Evolutionary conservation across 352 stramenopile genomes (phyloP), one percentile per base, ranked within the genome.

Genomic region (Globisporangium cystogenes): DNA sequence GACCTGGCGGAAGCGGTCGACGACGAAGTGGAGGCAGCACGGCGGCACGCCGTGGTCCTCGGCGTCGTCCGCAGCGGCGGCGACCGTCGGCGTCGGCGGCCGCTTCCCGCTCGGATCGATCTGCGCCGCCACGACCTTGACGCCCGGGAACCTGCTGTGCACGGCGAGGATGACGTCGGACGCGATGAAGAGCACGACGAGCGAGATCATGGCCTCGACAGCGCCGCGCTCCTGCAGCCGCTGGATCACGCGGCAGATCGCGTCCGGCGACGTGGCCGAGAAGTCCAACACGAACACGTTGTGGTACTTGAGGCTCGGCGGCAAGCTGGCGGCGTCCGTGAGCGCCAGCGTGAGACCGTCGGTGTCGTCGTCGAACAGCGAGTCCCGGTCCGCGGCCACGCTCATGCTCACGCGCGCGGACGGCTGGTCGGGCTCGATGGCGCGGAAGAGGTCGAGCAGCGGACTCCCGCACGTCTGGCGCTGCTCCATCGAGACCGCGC

Each of bases 261-360:
- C 48, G 3, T 78, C 56, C 0, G 64, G 45, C 0, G 59, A 72
- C 12, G 65, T 62, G 6, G 72, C 59, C 4, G 74, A 67, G 10
- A 74, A 48, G 23, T 79, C 71, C 35, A 82, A 57, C 12, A 85
- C 35, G 20, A 85, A 76, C 4, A 85, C 71, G 35, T 80, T 82
- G 55, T 80, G 67, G 59, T 64, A 71, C 43, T 66, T 62, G 18
- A 85, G 61, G 37, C 46, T 65, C 40, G 53, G 27, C 7, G 44
- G 55, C 56, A 76, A 26, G 42, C 21, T 33, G 11, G 55, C 26
- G 45, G 49, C 40, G 46, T 67, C 33, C 45, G 48, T 7, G 4
- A 59, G 24, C 37, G 6, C 64, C n/a, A n/a, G n/a, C n/a, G n/a
- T n/a, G n/a, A n/a, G n/a, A n/a, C n/a, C n/a, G n/a, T n/a, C n/a